A percentile compares a stretch with the other conserved stretches of the same genome.
These are phyloP conservation scores for Atractiella rhizophila DNA, from an alignment of 768 basidiomycete species.

Conservation along the genomic window DNA sequence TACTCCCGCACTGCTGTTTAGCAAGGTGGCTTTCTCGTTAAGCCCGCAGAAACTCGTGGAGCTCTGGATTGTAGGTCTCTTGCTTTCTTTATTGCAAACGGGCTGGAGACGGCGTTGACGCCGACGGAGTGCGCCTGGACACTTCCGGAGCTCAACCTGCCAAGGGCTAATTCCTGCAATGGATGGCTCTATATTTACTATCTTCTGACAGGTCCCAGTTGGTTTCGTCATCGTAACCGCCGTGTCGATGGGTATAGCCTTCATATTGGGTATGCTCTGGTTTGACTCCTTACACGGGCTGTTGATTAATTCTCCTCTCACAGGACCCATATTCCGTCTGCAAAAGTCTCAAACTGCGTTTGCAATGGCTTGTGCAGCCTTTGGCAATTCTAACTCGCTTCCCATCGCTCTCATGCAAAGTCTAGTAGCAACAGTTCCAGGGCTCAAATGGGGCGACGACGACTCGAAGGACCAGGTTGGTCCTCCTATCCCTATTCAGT, in stretches of 20 bases:
- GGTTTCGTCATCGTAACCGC: conserved; percentile 56
- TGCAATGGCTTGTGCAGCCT: conserved; percentile 14
- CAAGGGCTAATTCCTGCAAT: no score
- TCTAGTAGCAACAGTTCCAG: conserved; percentile 10
- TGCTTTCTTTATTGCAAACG: conserved; percentile 55
- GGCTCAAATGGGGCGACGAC: conserved; percentile 14
- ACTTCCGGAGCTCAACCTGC: no score
- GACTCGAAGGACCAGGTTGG: no score
- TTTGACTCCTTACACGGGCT: background rate
- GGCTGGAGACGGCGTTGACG: conserved; percentile 44
- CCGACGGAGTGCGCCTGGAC: no score
- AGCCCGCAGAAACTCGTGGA: conserved; percentile 58
- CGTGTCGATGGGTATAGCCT: conserved; percentile 45
- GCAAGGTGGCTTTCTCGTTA: conserved; percentile 80
- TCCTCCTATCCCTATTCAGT: background rate
- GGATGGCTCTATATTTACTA: no score
- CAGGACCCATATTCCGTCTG: conserved; percentile 40
- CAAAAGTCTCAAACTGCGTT: conserved; percentile 35
- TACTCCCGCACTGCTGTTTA: conserved; percentile 25
- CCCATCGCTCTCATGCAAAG: conserved; percentile 61
- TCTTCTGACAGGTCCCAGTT: conserved; percentile 36
- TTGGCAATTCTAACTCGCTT: conserved; percentile 44
- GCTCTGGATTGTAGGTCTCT: conserved; percentile 55
- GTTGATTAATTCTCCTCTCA: background rate
- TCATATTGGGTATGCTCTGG: conserved; percentile 33